Percentiles rank a stretch among this genome's conserved stretches.
phyloP scores from a whole-genome alignment of 2,329 filamentous ascomycete species.

The Colletotrichum falcatum region DNA sequence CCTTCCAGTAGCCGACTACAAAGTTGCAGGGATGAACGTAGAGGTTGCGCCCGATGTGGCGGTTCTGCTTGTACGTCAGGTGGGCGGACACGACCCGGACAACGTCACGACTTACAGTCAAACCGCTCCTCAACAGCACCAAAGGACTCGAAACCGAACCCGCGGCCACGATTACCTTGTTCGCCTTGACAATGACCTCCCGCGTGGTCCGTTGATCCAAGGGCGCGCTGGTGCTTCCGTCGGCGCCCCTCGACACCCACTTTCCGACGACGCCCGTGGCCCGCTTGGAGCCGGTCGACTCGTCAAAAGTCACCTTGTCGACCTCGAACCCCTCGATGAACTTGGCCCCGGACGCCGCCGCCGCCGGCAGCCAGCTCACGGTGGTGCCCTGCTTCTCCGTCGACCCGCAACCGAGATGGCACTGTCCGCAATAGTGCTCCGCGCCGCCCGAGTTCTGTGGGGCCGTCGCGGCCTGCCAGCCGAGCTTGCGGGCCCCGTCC shows the following conservation, averaged over 20 bases:
- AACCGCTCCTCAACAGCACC: slow-evolving; percentile 80
- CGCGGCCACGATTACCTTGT: slow-evolving; percentile 82
- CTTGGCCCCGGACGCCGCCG: slow-evolving; percentile 78
- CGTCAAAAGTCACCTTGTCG: slow-evolving; percentile 76
- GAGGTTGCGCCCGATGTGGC: slow-evolving; percentile 84
- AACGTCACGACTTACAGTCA: slow-evolving; percentile 65
- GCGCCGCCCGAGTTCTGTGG: slow-evolving; percentile 83
- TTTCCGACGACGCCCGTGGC: slow-evolving; percentile 79
- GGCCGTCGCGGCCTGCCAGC: slow-evolving; percentile 75
- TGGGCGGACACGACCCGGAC: too few relatives aligned
- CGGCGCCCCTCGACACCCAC: slow-evolving; percentile 79
- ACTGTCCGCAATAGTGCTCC: slow-evolving; percentile 80
- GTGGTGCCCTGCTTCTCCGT: slow-evolving; percentile 84
- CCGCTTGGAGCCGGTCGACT: slow-evolving; percentile 58
- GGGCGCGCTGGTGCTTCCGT: slow-evolving; percentile 67
- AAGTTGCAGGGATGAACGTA: slow-evolving; percentile 81
- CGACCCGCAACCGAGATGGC: slow-evolving; percentile 70
- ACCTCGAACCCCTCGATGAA: slow-evolving; percentile 88
- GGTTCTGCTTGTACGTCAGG: slow-evolving; percentile 64
- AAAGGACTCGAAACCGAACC: slow-evolving; percentile 84
- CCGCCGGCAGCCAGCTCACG: slow-evolving; percentile 82
- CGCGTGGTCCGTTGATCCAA: slow-evolving; percentile 62
- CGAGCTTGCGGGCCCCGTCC: slow-evolving; percentile 79
- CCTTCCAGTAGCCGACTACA: slow-evolving; percentile 72
- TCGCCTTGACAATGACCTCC: slow-evolving; percentile 79